Evolutionary conservation across 2,329 filamentous ascomycete species (phyloP), one percentile per base, ranked within the genome.

Genomic region (Iodosphaeria phyllophila): DNA sequence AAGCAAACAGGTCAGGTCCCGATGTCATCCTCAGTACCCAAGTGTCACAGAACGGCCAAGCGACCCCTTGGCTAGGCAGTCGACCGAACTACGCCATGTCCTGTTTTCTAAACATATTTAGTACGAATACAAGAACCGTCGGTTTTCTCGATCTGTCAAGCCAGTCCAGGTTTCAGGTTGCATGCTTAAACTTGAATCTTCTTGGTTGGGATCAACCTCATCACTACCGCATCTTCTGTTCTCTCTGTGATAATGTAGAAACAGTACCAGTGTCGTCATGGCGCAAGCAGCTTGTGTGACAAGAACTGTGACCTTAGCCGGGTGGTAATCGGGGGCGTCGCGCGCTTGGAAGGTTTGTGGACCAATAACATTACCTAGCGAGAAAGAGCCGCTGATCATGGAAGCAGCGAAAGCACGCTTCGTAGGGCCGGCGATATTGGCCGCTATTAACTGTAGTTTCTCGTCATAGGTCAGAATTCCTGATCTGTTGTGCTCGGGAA

Each of bases 221-320:
- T 28, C 5, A 12, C 22, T 9, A 35, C n/a, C 11, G 32, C 27
- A 23, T 28, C 25, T 11, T 23, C 27, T 34, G 30, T 3, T 16
- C 23, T 3, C 28, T 27, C 15, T 32, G 25, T 8, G 28, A 25
- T 41, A 34, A 27, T 38, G 30, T 35, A 30, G 28, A 42, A 29
- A 13, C 39, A 24, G 28, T 32, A 29, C 42, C 41, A 21, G 11
- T 5, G 25, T 26, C 9, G 28, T 13, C 4, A 27, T 6, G 10
- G 30, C 27, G 11, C 15, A 25, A 1, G 19, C 26, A 15, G 24
- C 25, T 11, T 22, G 26, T 4, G 58, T 64, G 8, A 49, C 58
- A 41, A 69, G 52, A 28, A 68, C 57, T 10, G 60, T 54, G 13
- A 67, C 52, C 37, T 66, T 64, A 10, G 60, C 64, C 1, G 58